Base-by-base conservation (phyloP, 345 rosid genomes). In the Rhodomyrtus tomentosa region DNA sequence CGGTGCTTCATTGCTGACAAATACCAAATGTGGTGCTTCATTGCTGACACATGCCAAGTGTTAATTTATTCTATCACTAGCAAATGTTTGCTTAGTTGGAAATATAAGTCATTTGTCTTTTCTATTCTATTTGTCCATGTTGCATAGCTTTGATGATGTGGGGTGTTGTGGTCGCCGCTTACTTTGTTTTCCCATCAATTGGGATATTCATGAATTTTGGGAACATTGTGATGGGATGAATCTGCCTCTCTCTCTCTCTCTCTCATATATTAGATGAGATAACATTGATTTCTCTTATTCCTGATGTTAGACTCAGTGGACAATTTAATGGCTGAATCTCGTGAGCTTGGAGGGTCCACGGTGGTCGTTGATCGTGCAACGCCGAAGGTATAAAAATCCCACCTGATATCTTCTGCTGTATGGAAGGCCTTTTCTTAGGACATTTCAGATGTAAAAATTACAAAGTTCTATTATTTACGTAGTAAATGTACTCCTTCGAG, bases 311-410 rank as follows among this genome's bases (percentile, higher is more conserved):
- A 96, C 81, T 93, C 99, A 82, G 99, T 98, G 87, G 99, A 98
- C 82, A 91, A 79, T 87, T 86, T 98, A 90, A 98, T 98, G 99
- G 89, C 86, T 84, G 99, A 96, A 84, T 90, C 93, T 85, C 99
- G 96, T 93, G 98, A 98, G 84, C 82, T 98, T 86, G 99, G 98
- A 84, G 99, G 99, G 86, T 90, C 96, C 42, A 87, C 93, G 6
- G 94, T 98, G 50, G 98, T 96, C 80, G 98, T 96, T 89, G 99
- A 98, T 86, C 94, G 98, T 82, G 99, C 99, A 85, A 96, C 98
- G 50, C 99, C 99, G 5, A 98, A 96, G 95, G 96, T 81, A 89
- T 83, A 90, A 50, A 15, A 79, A 55, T 32, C 13, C n/a, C 48
- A 27, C 38, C 32, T n/a, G 55, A 38, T 24, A 68, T 40, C 42